Conservation (phyloP, 805 yeast species). For the Blastobotrys americana region DNA sequence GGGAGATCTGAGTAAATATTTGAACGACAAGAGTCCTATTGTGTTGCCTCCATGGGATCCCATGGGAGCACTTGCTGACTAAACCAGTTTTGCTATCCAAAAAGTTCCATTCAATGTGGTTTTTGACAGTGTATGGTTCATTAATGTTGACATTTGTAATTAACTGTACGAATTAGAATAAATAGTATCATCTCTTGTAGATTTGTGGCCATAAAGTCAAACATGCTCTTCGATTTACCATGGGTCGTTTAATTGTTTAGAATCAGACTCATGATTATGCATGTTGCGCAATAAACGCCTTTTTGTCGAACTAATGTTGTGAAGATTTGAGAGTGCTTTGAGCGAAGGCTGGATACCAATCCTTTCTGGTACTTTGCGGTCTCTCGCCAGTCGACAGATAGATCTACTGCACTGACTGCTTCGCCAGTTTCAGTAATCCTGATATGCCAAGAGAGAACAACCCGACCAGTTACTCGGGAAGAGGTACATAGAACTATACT, state of each 20-base stretch:
- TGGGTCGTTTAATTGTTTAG: too few relatives aligned
- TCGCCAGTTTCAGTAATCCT: not conserved
- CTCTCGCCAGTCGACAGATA: not conserved
- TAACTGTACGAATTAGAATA: slow-evolving; percentile 1
- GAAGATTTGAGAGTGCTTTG: not conserved
- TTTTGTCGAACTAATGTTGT: not conserved
- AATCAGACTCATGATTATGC: not conserved
- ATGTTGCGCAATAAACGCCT: not conserved
- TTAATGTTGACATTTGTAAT: not conserved
- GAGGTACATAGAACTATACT: not conserved
- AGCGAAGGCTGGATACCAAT: not conserved
- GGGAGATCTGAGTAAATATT: slow-evolving; percentile 33
- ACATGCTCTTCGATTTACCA: too few relatives aligned
- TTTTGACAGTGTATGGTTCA: not conserved
- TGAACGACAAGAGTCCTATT: slow-evolving; percentile 41
- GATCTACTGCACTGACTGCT: not conserved
- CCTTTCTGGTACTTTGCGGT: not conserved
- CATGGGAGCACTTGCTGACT: slow-evolving; percentile 61
- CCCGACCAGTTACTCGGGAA: too few relatives aligned
- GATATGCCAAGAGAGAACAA: not conserved
- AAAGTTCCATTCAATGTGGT: not conserved
- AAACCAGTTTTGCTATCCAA: not conserved
- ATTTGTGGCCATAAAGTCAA: too few relatives aligned
- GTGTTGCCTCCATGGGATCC: slow-evolving; percentile 74
- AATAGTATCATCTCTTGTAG: too few relatives aligned